Conservation (phyloP, 306 rosid genomes). For the Pyrus bretschneideri region DNA sequence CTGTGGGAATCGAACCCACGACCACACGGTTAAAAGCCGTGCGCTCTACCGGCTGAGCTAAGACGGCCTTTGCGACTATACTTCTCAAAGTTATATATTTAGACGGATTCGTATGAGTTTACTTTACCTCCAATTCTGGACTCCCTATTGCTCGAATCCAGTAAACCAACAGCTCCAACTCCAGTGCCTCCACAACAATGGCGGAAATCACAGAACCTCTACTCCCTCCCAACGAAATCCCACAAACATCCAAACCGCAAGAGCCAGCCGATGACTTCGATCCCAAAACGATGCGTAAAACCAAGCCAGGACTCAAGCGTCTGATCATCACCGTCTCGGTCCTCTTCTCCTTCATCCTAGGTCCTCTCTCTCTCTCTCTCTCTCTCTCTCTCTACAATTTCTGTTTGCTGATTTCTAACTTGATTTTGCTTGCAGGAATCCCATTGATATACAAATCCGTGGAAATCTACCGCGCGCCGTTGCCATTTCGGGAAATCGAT, state of each 20-base stretch:
- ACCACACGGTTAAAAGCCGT: slow-evolving; percentile 36
- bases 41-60: slow-evolving; percentile 39
- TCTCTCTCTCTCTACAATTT: not conserved
- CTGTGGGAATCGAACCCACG: slow-evolving; percentile 40
- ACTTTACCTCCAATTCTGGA: not conserved
- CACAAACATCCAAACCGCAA: not conserved
- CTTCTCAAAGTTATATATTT: accelerated
- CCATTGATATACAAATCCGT: slow-evolving; percentile 83
- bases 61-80: slow-evolving; percentile 4
- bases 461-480: slow-evolving; percentile 82
- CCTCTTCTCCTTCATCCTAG: slow-evolving; percentile 68
- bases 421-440: slow-evolving; percentile 34
- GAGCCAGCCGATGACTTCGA: slow-evolving; percentile 25
- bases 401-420: not conserved
- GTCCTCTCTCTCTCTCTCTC: slow-evolving; percentile 20
- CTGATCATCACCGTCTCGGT: slow-evolving; percentile 55
- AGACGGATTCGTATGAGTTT: accelerated
- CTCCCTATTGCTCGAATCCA: not conserved
- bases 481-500: slow-evolving; percentile 70
- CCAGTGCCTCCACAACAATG: slow-evolving; percentile 43
- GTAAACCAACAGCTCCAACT: not conserved
- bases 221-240: slow-evolving; percentile 5
- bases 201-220: slow-evolving; percentile 52
- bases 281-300: slow-evolving; percentile 54
- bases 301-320: slow-evolving; percentile 84